A percentile compares a stretch with the other conserved stretches of the same genome.
Evolutionary conservation across 2,329 filamentous ascomycete species (phyloP).

Genomic region (Cyphellophora attinorum): DNA sequence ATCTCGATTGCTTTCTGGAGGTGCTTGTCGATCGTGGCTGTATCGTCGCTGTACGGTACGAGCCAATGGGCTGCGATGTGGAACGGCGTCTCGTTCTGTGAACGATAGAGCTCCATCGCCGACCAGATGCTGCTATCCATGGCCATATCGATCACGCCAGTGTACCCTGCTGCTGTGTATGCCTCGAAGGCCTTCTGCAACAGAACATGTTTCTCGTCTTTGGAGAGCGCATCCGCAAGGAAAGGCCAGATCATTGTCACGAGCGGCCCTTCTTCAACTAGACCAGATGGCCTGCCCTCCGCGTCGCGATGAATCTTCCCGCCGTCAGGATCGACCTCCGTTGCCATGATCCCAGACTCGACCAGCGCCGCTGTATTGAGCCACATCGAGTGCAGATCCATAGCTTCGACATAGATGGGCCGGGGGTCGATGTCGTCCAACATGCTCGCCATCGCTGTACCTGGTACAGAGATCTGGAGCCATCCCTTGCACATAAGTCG

Average conservation of each 20-base stretch:
- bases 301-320: constrained; percentile 37
- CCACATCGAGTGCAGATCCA: constrained; percentile 41
- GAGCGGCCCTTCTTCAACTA: constrained; percentile 35
- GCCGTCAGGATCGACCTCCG: constrained; percentile 34
- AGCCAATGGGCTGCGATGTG: constrained; percentile 40
- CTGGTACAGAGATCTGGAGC: constrained; percentile 36
- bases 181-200: constrained; percentile 29
- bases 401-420: constrained; percentile 39
- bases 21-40: constrained; percentile 27
- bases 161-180: constrained; percentile 36
- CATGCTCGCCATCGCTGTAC: constrained; percentile 34
- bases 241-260: constrained; percentile 36
- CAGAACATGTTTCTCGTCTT: constrained; percentile 31
- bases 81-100: constrained; percentile 25
- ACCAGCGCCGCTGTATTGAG: constrained; percentile 37
- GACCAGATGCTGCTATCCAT: constrained; percentile 41
- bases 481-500: constrained; percentile 38
- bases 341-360: constrained; percentile 31
- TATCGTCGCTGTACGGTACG: constrained; percentile 29
- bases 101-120: constrained; percentile 28
- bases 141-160: constrained; percentile 42
- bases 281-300: constrained; percentile 32
- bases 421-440: constrained; percentile 39
- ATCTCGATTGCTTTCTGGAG: constrained; percentile 37
- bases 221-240: constrained; percentile 28